phyloP scores from a whole-genome alignment of 371 early-diverging fungal genomes.

The Nematocida sp. region DNA sequence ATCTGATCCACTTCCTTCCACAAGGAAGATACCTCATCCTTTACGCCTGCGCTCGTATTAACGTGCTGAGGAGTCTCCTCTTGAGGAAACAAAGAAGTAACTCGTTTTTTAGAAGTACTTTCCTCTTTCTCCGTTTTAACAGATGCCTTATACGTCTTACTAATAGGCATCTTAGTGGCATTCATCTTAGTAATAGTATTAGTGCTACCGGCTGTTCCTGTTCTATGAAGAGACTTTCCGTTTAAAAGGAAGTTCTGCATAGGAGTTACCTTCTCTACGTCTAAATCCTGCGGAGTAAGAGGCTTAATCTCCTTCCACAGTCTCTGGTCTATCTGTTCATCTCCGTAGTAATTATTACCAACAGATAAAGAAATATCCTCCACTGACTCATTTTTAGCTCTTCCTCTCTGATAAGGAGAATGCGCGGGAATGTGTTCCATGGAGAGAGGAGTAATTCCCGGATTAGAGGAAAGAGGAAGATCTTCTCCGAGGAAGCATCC shows the following conservation, averaged over 20 bases:
- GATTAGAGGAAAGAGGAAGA: too few relatives aligned
- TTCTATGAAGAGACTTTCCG: neutral
- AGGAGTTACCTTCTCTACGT: neutral
- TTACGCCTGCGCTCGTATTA: neutral
- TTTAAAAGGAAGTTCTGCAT: neutral
- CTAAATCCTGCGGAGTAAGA: too few relatives aligned
- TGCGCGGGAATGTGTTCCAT: too few relatives aligned
- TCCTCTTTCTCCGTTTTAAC: neutral
- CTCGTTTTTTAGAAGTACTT: neutral
- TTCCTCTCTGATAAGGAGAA: too few relatives aligned
- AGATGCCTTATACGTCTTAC: neutral
- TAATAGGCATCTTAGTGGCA: constrained; percentile 8
- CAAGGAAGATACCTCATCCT: constrained; percentile 2
- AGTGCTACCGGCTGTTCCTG: constrained; percentile 47
- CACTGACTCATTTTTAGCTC: too few relatives aligned
- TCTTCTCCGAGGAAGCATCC: too few relatives aligned
- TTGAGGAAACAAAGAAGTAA: too few relatives aligned
- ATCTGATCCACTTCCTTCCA: constrained; percentile 35
- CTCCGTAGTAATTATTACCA: too few relatives aligned
- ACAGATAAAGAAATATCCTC: too few relatives aligned
- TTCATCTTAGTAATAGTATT: constrained; percentile 45
- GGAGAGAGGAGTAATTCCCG: too few relatives aligned
- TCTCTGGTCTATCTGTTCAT: too few relatives aligned
- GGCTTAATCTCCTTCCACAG: neutral
- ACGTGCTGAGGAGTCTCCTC: neutral